Base-by-base conservation (phyloP, 345 rosid genomes). In the Populus nigra region DNA sequence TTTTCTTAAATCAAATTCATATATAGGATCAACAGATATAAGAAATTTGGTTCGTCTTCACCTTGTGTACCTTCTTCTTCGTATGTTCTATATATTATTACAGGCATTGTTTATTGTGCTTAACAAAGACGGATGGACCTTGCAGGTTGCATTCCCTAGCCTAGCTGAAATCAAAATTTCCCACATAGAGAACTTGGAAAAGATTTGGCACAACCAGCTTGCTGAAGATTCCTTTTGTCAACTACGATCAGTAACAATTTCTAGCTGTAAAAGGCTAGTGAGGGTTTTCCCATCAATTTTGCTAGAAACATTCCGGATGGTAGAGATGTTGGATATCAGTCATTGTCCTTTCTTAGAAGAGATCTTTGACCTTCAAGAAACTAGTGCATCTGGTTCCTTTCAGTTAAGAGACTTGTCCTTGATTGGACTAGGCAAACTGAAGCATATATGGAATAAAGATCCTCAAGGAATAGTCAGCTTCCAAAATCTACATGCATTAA, bases 61-160 rank as follows among this genome's bases (percentile, higher is more conserved):
- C 35, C 35, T 33, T 33, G 35, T 33, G 35, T 33, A 4, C 35
- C 35, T 33, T 33, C 35, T 33, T 33, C 35, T 33, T 33, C 35
- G 35, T 4, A 33, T 33, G 35, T 33, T 33, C 35, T 33, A 33
- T 33, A 4, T 33, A 33, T 33, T 4, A 33, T 33, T 33, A 33
- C 0, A 33, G 35, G 35, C 35, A 33, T 33, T 33, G 35, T 4
- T 33, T 33, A 33, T 33, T 33, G 35, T 33, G 5, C 35, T 4
- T 18, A 20, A 18, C 23, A 53, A 53, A 53, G 59, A 5, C n/a
- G 59, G 35, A 33, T 31, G 13, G 9, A 5, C 2, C 63, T 57
- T 53, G 61, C 77, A 79, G 65, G 77, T 83, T 45, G 33, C 16
- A 36, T 68, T 76, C 36, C 80, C 83, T 12, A 76, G 72, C 15